Base-by-base conservation (phyloP, 2,329 filamentous ascomycete genomes). In the Cercospora berteroae region DNA sequence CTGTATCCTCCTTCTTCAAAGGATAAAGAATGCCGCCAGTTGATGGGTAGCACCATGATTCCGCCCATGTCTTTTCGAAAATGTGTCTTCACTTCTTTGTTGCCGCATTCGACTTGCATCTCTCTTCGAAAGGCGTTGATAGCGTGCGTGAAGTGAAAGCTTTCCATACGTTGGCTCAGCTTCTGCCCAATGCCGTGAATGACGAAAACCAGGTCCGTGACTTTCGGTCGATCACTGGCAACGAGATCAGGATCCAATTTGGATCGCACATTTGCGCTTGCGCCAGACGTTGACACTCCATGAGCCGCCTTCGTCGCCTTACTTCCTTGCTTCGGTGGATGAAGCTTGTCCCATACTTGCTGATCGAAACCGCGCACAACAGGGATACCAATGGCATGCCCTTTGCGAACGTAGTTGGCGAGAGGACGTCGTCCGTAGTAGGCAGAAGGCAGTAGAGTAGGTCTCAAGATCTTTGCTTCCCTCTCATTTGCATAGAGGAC, bases 161-260 rank as follows among this genome's bases (percentile, higher is more conserved):
- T 97, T 79, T 98, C 94, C 68, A 98, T 92, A 12, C 94, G 86
- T 77, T 99, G 93, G 0, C 94, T 96, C 60, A 98, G 85, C 78
- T 99, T 98, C 78, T 99, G 95, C 0, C 95, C 95, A 70, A 99
- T 98, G 1, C 95, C 95, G 75, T 99, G 95, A 52, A 95, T 91
- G 9, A 98, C 92, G 4, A 99, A 84, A 1, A 98, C 87, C 7
- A 99, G 83, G 75, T 99, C 95, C 0, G 91, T 94, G 5, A 96
- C 91, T 68, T 89, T 88, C 1, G 88, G 88, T 29, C 76, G 88
- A 85, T 77, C 92, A 84, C 72, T 87, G 81, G 76, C 84, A 80
- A 80, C 92, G 90, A 74, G 89, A 85, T 70, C 83, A 73, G 78
- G 89, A 88, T 84, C 82, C 1, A 74, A 72, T 69, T 80, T 79